Percentiles rank a stretch among this genome's conserved stretches.
Evolutionary conservation across 805 yeast species (phyloP).

Genomic region (Schwanniomyces sp.): DNA sequence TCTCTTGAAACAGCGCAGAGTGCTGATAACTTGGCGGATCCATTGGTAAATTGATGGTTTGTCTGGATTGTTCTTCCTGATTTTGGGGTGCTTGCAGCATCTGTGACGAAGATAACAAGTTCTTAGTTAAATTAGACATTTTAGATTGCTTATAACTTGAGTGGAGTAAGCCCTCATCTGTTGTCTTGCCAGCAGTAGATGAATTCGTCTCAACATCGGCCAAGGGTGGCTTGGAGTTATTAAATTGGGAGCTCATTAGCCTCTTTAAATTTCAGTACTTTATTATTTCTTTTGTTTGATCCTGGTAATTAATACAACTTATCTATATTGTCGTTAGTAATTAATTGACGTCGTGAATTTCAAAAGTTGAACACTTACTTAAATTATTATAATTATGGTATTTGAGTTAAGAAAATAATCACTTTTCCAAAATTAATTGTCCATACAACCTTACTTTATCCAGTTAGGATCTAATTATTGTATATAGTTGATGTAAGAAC

Average conservation of each 20-base stretch:
- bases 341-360: neutral
- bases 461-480: neutral
- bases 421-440: neutral
- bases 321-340: neutral
- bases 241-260: slow-evolving; percentile 1
- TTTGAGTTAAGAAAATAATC: neutral
- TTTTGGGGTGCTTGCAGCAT: neutral
- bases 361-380: neutral
- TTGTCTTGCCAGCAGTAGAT: neutral
- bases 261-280: neutral
- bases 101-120: slow-evolving; percentile 17
- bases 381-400: neutral
- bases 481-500: neutral
- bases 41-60: slow-evolving; percentile 4
- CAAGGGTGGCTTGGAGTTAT: slow-evolving; percentile 1
- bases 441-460: neutral
- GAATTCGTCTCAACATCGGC: neutral
- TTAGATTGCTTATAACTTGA: slow-evolving; percentile 7
- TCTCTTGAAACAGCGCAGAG: slow-evolving; percentile 1
- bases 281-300: neutral
- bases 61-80: slow-evolving; percentile 1
- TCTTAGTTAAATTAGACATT: slow-evolving; percentile 30
- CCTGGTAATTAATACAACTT: neutral
- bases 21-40: slow-evolving; percentile 8
- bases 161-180: neutral